These are phyloP conservation scores for Phytophthora sojae DNA, from an alignment of 352 stramenopile species.

Conservation along the genomic window DNA sequence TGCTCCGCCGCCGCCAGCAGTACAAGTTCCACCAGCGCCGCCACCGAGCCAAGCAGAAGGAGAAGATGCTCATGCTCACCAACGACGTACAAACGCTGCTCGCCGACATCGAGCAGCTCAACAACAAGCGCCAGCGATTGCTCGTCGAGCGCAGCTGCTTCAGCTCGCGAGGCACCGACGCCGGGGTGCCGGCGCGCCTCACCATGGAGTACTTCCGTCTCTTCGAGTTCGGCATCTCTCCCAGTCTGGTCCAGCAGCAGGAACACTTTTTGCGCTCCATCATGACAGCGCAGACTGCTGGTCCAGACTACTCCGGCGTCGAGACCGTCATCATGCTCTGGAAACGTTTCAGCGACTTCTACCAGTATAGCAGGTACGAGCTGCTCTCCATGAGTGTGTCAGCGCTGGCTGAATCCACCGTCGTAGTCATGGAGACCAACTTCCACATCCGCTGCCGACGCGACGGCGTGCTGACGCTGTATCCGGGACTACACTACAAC, in stretches of 20 bases:
- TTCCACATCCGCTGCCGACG: constrained; percentile 52
- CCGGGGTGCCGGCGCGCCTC: constrained; percentile 42
- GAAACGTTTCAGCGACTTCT: constrained; percentile 59
- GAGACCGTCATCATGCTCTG: constrained; percentile 54
- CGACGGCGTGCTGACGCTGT: constrained; percentile 53
- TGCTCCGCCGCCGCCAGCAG: constrained; percentile 54
- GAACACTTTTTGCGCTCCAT: constrained; percentile 62
- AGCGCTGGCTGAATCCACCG: constrained; percentile 44
- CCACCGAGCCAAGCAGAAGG: constrained; percentile 74
- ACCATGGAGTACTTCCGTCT: constrained; percentile 63
- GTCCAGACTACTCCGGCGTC: constrained; percentile 60
- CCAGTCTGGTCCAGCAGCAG: constrained; percentile 31
- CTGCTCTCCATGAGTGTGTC: constrained; percentile 42
- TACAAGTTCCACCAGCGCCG: constrained; percentile 77
- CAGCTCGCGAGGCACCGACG: constrained; percentile 28
- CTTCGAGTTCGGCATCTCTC: constrained; percentile 58
- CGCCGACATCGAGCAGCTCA: constrained; percentile 48
- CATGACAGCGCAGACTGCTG: constrained; percentile 54
- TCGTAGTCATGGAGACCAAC: constrained; percentile 54
- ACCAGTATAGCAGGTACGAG: constrained; percentile 45
- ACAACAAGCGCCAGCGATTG: constrained; percentile 39
- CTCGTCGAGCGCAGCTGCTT: constrained; percentile 46
- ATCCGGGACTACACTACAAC: constrained; percentile 45
- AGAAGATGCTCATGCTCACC: constrained; percentile 49
- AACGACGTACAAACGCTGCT: constrained; percentile 51